Evolutionary conservation across 2,329 filamentous ascomycete species (phyloP), one percentile per base, ranked within the genome.

Genomic region (Neofusicoccum sp.): DNA sequence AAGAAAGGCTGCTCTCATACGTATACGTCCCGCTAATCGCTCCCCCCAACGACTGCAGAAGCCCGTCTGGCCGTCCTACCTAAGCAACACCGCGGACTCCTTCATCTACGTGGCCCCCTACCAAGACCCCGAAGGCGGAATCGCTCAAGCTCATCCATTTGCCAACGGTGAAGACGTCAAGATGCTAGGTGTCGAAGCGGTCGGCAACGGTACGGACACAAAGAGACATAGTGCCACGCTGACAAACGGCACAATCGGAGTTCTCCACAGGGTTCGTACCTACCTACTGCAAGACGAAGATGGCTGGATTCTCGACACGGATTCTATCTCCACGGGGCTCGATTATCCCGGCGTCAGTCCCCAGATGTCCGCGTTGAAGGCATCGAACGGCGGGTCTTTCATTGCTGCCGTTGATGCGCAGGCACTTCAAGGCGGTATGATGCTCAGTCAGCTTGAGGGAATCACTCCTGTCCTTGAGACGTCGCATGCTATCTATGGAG

Each of bases 81-180:
- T n/a, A n/a, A 98, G 95, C 85, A 88, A 92, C 76, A 93, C 99
- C 67, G 95, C 95, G 73, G 94, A 98, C 79, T 97, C 93, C 3
- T 99, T 98, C 82, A 96, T 99, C 79, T 99, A 99, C 77, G 93
- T 99, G 65, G 95, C 99, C 60, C 98, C 94, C 28, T n/a, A 86
- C 94, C 0, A 93, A 93, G 37, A 88, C 87, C 31, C 81, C 98
- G 71, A 97, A 91, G 77, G 84, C 88, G 47, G 89, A 89, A 64
- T 85, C 99, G 39, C 92, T 93, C 14, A 88, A 90, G 58, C 85
- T 98, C 95, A 94, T 78, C 95, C 95, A 56, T 99, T 99, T 80
- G 85, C 90, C 66, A 87, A 92, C 45, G 94, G 99, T 71, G 84
- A 84, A 0, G 88, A 84, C 65, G 95, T 99, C 65, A 92, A 93